Conservation (phyloP, 805 yeast genomes). For the Candida xiaguanensis region DNA sequence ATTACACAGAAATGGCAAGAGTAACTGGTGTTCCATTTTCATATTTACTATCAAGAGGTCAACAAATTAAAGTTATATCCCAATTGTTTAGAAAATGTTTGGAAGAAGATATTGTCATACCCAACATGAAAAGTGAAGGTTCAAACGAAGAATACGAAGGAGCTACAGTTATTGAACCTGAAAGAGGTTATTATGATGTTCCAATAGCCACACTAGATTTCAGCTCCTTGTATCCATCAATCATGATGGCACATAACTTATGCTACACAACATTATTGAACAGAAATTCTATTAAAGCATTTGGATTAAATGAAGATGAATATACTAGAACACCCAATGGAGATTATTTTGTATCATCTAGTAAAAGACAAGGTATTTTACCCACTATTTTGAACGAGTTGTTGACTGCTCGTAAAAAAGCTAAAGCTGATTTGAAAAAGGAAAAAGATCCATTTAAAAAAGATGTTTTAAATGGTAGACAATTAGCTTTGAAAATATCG, state of each 20-base stretch:
- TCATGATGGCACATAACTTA: slow-evolving; percentile 98
- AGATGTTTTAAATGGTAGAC: slow-evolving; percentile 95
- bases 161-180: slow-evolving; percentile 97
- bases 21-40: slow-evolving; percentile 98
- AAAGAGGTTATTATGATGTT: slow-evolving; percentile 90
- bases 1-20: slow-evolving; percentile 98
- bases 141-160: slow-evolving; percentile 94
- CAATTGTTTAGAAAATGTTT: slow-evolving; percentile 92
- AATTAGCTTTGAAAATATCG: slow-evolving; percentile 90
- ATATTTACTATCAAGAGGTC: slow-evolving; percentile 85
- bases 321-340: slow-evolving; percentile 88
- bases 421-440: slow-evolving; percentile 82
- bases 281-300: slow-evolving; percentile 61
- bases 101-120: slow-evolving; percentile 81
- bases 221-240: slow-evolving; percentile 95
- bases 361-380: slow-evolving; percentile 73
- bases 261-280: slow-evolving; percentile 89
- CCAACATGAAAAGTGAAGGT: slow-evolving; percentile 82
- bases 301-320: slow-evolving; percentile 65
- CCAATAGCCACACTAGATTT: slow-evolving; percentile 98
- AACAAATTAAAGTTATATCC: slow-evolving; percentile 95
- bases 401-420: slow-evolving; percentile 86
- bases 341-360: slow-evolving; percentile 76
- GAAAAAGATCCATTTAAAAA: slow-evolving; percentile 93
- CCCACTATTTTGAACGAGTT: slow-evolving; percentile 91